phyloP scores from a whole-genome alignment of 163 green algal species.

The Prototheca cutis region DNA sequence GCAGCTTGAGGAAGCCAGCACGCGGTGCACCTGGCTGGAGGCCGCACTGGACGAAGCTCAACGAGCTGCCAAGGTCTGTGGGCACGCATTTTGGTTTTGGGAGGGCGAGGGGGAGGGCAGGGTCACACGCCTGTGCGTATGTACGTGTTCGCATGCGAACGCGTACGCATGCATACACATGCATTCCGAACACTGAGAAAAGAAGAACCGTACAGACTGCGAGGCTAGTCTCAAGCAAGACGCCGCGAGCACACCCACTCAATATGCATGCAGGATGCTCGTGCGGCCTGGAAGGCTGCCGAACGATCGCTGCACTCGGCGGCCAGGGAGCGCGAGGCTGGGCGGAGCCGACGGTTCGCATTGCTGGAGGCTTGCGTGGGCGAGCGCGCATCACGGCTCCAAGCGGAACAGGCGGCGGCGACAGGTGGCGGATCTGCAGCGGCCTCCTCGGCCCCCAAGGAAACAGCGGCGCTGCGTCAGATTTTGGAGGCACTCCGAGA shows the following conservation, averaged over 20 bases:
- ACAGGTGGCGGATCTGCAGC: too few relatives aligned
- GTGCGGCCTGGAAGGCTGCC: slow-evolving; percentile 6
- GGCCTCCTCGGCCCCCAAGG: too few relatives aligned
- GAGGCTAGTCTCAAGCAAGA: background rate
- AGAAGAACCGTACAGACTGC: too few relatives aligned
- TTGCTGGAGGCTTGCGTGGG: slow-evolving; percentile 13
- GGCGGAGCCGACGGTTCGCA: background rate
- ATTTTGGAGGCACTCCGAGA: too few relatives aligned
- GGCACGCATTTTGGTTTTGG: background rate
- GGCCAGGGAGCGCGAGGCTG: slow-evolving; percentile 1
- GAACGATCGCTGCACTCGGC: slow-evolving; percentile 13
- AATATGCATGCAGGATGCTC: slow-evolving; percentile 2
- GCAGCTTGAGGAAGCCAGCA: background rate
- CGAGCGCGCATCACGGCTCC: slow-evolving; percentile 11
- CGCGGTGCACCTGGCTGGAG: background rate
- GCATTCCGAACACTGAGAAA: too few relatives aligned
- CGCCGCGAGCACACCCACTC: too few relatives aligned
- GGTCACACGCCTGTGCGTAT: background rate
- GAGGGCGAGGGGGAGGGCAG: background rate
- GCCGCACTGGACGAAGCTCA: background rate
- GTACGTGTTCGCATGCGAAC: too few relatives aligned
- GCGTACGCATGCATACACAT: background rate
- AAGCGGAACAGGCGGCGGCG: slow-evolving; percentile 20
- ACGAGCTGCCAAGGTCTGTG: background rate
- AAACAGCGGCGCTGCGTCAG: too few relatives aligned